Evolutionary conservation across 495 filamentous ascomycete species (phyloP).

Genomic region (Daldinia vernicosa): DNA sequence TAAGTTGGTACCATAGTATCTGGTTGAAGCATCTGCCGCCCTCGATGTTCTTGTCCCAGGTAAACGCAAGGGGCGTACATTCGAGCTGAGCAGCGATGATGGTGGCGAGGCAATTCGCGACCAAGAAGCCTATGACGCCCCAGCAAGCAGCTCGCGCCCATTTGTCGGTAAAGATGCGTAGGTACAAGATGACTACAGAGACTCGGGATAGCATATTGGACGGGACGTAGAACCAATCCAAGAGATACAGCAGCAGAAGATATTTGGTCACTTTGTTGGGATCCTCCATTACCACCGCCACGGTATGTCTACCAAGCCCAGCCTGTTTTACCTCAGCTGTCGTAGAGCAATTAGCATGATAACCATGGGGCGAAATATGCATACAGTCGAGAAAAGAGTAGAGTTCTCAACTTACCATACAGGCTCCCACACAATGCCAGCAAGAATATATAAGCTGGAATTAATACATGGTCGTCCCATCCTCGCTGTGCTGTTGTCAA

Average conservation of each 20-base stretch:
- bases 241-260: conserved; percentile 10
- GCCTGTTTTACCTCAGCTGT: not conserved
- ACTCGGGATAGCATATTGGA: not conserved
- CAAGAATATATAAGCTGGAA: conserved; percentile 27
- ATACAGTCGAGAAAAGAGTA: not conserved
- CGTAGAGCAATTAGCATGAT: not conserved
- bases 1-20: conserved; percentile 36
- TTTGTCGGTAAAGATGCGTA: conserved; percentile 26
- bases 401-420: not conserved
- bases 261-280: conserved; percentile 16
- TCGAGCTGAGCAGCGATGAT: conserved; percentile 14
- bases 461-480: conserved; percentile 37
- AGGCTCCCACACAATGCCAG: conserved; percentile 10
- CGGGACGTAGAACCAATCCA: conserved; percentile 25
- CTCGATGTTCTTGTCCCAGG: conserved; percentile 28
- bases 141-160: conserved; percentile 25
- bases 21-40: conserved; percentile 32
- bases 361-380: not conserved
- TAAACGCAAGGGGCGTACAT: not conserved
- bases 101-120: conserved; percentile 31
- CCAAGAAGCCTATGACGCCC: conserved; percentile 27
- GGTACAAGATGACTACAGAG: conserved; percentile 20
- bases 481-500: conserved; percentile 31
- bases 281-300: conserved; percentile 19
- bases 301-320: not conserved